phyloP scores from a whole-genome alignment of 2,329 filamentous ascomycete species.

The Diplodia corticola region DNA sequence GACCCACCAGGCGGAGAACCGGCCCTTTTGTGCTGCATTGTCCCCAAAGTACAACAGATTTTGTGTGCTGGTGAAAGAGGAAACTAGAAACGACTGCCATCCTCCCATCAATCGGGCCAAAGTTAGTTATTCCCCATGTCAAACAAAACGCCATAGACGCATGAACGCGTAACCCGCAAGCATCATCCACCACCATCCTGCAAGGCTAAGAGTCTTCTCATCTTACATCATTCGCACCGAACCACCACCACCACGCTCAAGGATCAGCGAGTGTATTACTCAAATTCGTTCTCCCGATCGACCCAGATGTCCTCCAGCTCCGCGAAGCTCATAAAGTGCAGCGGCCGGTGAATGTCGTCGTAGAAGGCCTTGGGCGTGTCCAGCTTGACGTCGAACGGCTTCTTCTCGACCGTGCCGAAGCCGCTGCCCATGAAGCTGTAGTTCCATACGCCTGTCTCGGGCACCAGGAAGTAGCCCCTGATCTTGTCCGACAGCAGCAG shows the following conservation, averaged over 20 bases:
- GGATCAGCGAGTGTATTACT: slow-evolving; percentile 52
- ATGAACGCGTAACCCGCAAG: background rate
- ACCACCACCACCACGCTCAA: background rate
- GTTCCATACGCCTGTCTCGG: slow-evolving; percentile 89
- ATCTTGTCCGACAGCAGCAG: slow-evolving; percentile 90
- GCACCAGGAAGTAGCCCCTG: slow-evolving; percentile 92
- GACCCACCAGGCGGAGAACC: background rate
- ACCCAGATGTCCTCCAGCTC: slow-evolving; percentile 97
- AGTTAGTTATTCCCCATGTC: background rate
- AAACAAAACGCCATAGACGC: background rate
- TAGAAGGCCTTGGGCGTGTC: slow-evolving; percentile 90
- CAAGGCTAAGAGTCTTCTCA: background rate
- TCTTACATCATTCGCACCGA: background rate
- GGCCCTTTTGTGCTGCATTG: background rate
- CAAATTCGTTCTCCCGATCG: slow-evolving; percentile 89
- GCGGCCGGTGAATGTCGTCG: slow-evolving; percentile 83
- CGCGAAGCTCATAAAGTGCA: slow-evolving; percentile 97
- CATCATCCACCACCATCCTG: background rate
- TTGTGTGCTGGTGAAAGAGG: background rate
- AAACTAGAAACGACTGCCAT: background rate
- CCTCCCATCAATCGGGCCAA: background rate
- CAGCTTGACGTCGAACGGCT: slow-evolving; percentile 85
- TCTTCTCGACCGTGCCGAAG: slow-evolving; percentile 88
- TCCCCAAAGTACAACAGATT: background rate
- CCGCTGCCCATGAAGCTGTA: slow-evolving; percentile 96